Evolutionary conservation across 164 flowering plant species (phyloP).

Genomic region (Warburgia ugandensis): DNA sequence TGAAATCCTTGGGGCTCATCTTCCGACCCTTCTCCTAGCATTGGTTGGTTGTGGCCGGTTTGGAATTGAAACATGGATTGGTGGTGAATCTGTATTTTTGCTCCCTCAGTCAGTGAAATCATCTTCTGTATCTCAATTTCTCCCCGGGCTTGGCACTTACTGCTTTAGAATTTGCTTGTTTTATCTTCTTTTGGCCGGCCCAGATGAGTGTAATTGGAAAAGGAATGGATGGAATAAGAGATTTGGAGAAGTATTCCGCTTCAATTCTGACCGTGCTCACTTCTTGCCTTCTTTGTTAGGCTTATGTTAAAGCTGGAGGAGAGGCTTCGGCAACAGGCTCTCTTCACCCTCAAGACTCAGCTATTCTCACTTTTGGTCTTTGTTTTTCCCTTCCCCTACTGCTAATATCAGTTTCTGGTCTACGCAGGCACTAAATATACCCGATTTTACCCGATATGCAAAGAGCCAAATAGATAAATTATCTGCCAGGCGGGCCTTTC

Average conservation of each 20-base stretch:
- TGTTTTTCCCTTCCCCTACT: conserved; percentile 86
- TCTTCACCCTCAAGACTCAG: conserved; percentile 57
- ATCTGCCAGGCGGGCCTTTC: conserved; percentile 83
- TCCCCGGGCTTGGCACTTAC: conserved; percentile 84
- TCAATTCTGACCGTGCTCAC: conserved; percentile 59
- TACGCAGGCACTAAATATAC: conserved; percentile 75
- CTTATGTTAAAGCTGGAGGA: conserved; percentile 76
- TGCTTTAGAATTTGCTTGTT: conserved; percentile 70
- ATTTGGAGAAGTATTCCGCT: conserved; percentile 79
- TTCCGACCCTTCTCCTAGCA: conserved; percentile 75
- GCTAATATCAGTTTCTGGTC: conserved; percentile 96
- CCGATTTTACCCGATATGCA: conserved; percentile 85
- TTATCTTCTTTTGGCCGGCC: conserved; percentile 61
- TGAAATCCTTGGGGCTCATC: conserved; percentile 74
- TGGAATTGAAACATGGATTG: conserved; percentile 93
- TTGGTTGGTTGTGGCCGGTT: conserved; percentile 92
- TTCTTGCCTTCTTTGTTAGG: conserved; percentile 51
- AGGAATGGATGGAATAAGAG: conserved; percentile 78
- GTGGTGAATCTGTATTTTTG: conserved; percentile 87
- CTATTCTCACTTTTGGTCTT: conserved; percentile 57
- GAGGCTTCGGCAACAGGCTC: conserved; percentile 69
- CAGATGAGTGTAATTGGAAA: conserved; percentile 57
- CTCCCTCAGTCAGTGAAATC: conserved; percentile 30
- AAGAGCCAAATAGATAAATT: conserved; percentile 65
- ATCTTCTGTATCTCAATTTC: conserved; percentile 14